Evolutionary conservation across 345 rosid species (phyloP), one percentile per base, ranked within the genome.

Genomic region (Bretschneidera sinensis): DNA sequence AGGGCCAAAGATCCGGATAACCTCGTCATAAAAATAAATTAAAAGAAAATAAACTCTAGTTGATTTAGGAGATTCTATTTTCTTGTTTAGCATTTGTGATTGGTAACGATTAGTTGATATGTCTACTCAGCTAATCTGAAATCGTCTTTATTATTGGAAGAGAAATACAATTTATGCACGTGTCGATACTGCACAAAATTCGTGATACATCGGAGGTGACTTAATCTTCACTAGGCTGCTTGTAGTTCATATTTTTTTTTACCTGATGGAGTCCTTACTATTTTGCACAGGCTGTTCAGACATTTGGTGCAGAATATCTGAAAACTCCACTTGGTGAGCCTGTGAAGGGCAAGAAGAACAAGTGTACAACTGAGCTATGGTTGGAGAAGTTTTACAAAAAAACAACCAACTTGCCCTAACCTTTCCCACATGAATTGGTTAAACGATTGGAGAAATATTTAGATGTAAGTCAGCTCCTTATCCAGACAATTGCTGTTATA

Each of bases 271-370:
- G 14, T 39, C 48, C 21, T 47, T 67, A 28, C 11, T 17, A 1
- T 54, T 21, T 66, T 61, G 45, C 23, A 54, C 78, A 86, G 99
- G 70, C 79, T 57, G 88, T 95, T 62, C 97, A 95, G 79, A 60
- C 77, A 34, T 95, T 95, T 79, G 94, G 95, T 45, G 77, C 94
- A 15, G 88, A 86, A 58, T 77, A 91, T 81, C 76, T 95, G 60
- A 95, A 86, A 68, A 85, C 98, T 45, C 97, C 98, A 9, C 86
- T 95, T 0, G 99, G 98, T 18, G 96, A 95, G 72, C 91, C 96
- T 6, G 91, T 95, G 67, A 95, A 81, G 76, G 94, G 89, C 61
- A 83, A 88, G 77, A 95, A 82, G 81, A 84, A 91, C 75, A 88
- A 85, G 74, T 72, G 97, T 6, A 81, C 63, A 45, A 81, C 91